Evolutionary conservation across 2,329 filamentous ascomycete genomes (phyloP).

Genomic region (Neofusicoccum kwambonambiense): DNA sequence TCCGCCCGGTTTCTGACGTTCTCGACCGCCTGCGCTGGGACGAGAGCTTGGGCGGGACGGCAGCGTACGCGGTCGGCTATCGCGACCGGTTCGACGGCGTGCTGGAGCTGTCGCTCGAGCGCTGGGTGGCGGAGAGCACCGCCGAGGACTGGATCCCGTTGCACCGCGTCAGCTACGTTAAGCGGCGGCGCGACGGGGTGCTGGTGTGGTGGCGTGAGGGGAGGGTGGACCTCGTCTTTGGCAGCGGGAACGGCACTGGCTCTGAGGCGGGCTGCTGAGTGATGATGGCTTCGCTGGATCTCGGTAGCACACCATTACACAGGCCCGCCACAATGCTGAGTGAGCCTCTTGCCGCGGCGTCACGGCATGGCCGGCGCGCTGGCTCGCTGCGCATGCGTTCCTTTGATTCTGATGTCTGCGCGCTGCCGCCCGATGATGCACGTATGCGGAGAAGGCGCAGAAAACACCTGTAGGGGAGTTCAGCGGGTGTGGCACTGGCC

Average conservation of each 20-base stretch:
- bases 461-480: background rate
- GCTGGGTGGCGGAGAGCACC: conserved; percentile 48
- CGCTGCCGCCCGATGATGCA: too few species aligned
- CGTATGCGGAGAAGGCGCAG: too few species aligned
- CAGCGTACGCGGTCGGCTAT: conserved; percentile 48
- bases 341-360: too few species aligned
- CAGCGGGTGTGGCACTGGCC: background rate
- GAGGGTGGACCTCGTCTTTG: conserved; percentile 43
- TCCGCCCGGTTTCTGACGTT: conserved; percentile 31
- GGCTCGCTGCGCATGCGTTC: too few species aligned
- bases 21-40: conserved; percentile 48
- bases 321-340: background rate
- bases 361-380: too few species aligned
- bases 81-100: conserved; percentile 48
- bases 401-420: too few species aligned
- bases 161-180: conserved; percentile 40
- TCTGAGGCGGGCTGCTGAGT: background rate
- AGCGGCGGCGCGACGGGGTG: conserved; percentile 24
- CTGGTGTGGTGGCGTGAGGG: conserved; percentile 46
- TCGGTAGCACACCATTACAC: background rate
- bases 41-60: conserved; percentile 19
- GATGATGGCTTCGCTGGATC: background rate
- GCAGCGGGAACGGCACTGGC: conserved; percentile 28
- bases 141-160: conserved; percentile 53
- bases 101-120: conserved; percentile 43